Base-by-base conservation (phyloP, 202 grass and related monocot species). In the Dendrocalamus latiflorus region DNA sequence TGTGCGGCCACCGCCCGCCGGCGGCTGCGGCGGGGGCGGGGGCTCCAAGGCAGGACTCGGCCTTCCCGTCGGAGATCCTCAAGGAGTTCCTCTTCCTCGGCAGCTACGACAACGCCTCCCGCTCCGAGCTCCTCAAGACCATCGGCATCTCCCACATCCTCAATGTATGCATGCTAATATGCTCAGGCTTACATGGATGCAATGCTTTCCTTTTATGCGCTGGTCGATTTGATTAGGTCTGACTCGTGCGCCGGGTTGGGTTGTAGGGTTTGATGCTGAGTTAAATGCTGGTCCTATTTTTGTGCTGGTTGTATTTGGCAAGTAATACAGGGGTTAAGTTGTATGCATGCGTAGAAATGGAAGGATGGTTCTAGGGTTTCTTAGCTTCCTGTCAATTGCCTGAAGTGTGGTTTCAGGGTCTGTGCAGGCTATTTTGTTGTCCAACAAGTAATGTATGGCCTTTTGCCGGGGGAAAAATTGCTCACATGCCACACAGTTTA, bases 71-170 rank as follows among this genome's bases (percentile, higher is more conserved):
- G 7, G 91, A 95, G 87, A 79, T 99, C 72, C 74, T 99, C 43
- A 81, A 65, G 70, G 96, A 95, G 61, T 94, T 96, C 75, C 93
- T 99, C 81, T 99, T 94, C 84, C 93, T 99, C 9, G 96, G 96
- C 18, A 96, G 91, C 80, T 99, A 95, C 83, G 91, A 99, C 91
- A 90, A 99, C 89, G 91, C 96, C 75, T 94, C 93, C 66, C 90
- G 93, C 76, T 89, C 88, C 30, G 90, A 96, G 51, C 83, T 95
- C 18, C 91, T 99, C 85, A 95, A 94, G 81, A 90, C 96, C 81
- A 72, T 99, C 8, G 85, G 93, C 78, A 83, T 99, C 89, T 95
- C 93, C n/a, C 83, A 90, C 74, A 86, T 99, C 80, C 93, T 99
- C 80, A 99, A 99, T 88, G 91, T 97, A 88, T 28, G 68, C 28